Base-by-base conservation (phyloP, 2,329 filamentous ascomycete genomes). In the Fusarium tricinctum region DNA sequence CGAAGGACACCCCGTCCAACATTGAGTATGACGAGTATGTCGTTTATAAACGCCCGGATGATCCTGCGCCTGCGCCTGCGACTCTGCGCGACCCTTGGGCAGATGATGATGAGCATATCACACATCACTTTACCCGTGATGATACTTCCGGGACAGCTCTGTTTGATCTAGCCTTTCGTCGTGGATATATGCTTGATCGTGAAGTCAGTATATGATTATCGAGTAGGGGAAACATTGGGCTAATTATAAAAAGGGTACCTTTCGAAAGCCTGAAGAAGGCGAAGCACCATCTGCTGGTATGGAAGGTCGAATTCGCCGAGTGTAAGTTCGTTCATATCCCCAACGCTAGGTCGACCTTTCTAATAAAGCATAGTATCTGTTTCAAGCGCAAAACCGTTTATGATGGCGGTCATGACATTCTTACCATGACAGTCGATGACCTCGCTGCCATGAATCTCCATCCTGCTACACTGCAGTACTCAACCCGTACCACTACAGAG, bases 21-120 rank as follows among this genome's bases (percentile, higher is more conserved):
- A 71, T 79, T 30, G 79, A 77, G 51, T 80, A 79, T 38, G 78
- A 80, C 33, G 78, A 80, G 67, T 80, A 79, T 47, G 78, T 79
- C 23, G 78, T 79, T 40, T 80, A 78, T 40, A 75, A 74, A 43
- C 66, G 70, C 53, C 55, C 62, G 32, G 62, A 72, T 46, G 65
- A 66, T 13, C 42, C 63, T 48, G 44, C 49, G 10, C 42, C 63
- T 48, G 43, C 50, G 10, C 55, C 63, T 2, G 46, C 52, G 23
- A 45, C 62, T 17, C 45, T 56, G 23, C 54, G 39, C 15, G 53
- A 52, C 22, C 23, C 30, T 17, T 58, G 49, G 50, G 60, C 33
- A 19, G 59, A 69, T 5, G 61, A 68, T 8, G 65, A 74, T 35
- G 61, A 66, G n/a, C 76, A 78, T 30, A 67, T 77, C n/a, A 68